phyloP scores from a whole-genome alignment of 2,329 filamentous ascomycete genomes.

The Hyphodiscus sp. region DNA sequence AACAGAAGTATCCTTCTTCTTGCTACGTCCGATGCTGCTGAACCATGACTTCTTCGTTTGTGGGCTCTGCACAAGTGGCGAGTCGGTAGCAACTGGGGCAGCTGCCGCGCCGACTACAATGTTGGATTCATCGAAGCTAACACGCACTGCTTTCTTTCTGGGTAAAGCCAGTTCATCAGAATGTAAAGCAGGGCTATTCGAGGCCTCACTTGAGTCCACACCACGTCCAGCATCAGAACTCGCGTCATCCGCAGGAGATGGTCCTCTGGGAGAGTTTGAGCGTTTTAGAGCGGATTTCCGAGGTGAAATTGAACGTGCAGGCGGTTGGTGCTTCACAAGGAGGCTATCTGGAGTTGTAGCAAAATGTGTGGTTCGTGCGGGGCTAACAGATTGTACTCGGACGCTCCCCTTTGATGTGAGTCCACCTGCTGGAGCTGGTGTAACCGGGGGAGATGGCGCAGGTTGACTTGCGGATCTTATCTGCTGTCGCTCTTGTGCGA shows the following conservation, averaged over 20 bases:
- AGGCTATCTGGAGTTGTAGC: conserved; percentile 48
- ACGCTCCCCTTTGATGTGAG: conserved; percentile 21
- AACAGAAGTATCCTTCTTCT: conserved; percentile 43
- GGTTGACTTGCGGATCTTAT: conserved; percentile 21
- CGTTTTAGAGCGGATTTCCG: conserved; percentile 72
- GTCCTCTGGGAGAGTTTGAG: conserved; percentile 45
- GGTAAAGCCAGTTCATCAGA: conserved; percentile 22
- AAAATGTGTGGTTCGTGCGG: conserved; percentile 63
- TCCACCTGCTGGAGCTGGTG: conserved; percentile 10
- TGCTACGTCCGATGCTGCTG: conserved; percentile 42
- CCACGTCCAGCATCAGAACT: conserved; percentile 14
- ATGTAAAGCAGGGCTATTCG: conserved; percentile 29
- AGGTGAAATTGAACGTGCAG: conserved; percentile 65
- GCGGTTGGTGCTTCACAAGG: conserved; percentile 59
- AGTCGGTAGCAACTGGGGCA: conserved; percentile 33
- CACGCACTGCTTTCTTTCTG: conserved; percentile 60
- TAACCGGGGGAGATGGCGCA: conserved; percentile 7
- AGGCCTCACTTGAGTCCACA: conserved; percentile 34
- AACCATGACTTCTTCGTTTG: conserved; percentile 46
- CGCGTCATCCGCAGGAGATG: conserved; percentile 43
- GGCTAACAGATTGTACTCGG: conserved; percentile 45
- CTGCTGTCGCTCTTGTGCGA: conserved; percentile 16
- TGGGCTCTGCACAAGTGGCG: conserved; percentile 35
- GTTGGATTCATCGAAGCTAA: conserved; percentile 69
- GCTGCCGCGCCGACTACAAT: conserved; percentile 46